Conservation (phyloP, 2,329 filamentous ascomycete genomes). For the Paecilomyces sp. region DNA sequence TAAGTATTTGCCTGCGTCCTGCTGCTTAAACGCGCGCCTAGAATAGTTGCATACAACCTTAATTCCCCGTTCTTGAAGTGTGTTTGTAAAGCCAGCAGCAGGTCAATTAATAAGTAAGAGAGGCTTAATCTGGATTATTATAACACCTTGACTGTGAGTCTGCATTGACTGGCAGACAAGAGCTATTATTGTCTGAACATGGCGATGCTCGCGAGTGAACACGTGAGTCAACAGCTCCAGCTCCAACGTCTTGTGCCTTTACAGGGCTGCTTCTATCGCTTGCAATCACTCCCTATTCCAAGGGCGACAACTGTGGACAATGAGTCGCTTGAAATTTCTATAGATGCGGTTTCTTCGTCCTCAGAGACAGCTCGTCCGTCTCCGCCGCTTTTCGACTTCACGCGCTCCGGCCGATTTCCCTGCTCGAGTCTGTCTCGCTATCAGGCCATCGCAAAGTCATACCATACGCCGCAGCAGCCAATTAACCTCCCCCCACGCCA, state of each 20-base stretch:
- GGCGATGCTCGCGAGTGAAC: not conserved
- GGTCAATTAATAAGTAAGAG: not conserved
- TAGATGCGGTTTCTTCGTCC: not conserved
- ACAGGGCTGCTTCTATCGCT: not conserved
- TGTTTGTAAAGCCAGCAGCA: not conserved
- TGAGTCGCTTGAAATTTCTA: not conserved
- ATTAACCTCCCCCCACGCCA: slow-evolving; percentile 3
- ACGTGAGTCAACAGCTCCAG: not conserved
- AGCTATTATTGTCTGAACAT: not conserved
- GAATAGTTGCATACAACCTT: not conserved
- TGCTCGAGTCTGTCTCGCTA: not conserved
- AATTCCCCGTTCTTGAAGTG: not conserved
- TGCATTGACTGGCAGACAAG: not conserved
- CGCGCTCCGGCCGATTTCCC: not conserved
- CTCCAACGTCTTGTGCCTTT: not conserved
- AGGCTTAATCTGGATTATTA: not conserved
- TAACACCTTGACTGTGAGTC: not conserved
- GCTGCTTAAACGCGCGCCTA: not conserved
- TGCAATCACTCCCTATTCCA: not conserved
- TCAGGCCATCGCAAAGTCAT: not conserved
- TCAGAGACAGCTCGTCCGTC: not conserved
- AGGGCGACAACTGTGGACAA: not conserved
- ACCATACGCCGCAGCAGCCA: not conserved
- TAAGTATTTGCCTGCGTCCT: not conserved
- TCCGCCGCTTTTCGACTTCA: not conserved